phyloP scores from a whole-genome alignment of 805 yeast genomes.

The Ogataea wickerhamii region DNA sequence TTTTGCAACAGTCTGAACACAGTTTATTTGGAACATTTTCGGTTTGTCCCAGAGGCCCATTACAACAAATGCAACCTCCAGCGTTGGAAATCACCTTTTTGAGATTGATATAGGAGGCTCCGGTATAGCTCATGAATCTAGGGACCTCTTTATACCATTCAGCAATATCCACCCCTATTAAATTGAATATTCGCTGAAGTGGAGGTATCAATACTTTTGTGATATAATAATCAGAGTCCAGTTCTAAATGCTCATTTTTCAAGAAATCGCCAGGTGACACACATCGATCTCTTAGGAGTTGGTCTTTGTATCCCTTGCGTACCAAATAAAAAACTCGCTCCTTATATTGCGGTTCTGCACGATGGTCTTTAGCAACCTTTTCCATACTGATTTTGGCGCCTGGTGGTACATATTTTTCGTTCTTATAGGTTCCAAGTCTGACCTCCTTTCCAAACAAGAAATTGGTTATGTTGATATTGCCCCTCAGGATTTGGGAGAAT shows the following conservation, averaged over 20 bases:
- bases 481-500: constrained; percentile 62
- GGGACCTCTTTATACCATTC: constrained; percentile 78
- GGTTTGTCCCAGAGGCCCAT: constrained; percentile 7
- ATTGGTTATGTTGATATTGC: constrained; percentile 68
- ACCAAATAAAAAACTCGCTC: constrained; percentile 90
- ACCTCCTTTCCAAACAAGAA: constrained; percentile 93
- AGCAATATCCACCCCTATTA: constrained; percentile 76
- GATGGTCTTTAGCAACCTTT: constrained; percentile 57
- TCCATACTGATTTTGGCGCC: constrained; percentile 82
- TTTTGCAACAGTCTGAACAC: constrained; percentile 33
- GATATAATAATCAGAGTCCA: constrained; percentile 86
- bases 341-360: constrained; percentile 80
- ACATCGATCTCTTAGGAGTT: constrained; percentile 70
- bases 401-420: constrained; percentile 72
- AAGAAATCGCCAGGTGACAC: constrained; percentile 74
- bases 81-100: constrained; percentile 21
- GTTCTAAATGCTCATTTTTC: constrained; percentile 33
- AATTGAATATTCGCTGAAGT: constrained; percentile 72
- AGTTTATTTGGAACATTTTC: constrained; percentile 19
- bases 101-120: constrained; percentile 15
- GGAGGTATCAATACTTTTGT: constrained; percentile 86
- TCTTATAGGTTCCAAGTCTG: constrained; percentile 76
- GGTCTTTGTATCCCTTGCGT: constrained; percentile 49
- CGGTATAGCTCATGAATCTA: constrained; percentile 19
- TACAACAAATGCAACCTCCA: constrained; percentile 31